A percentile compares a stretch with the other conserved stretches of the same genome.
Conservation (phyloP, 208 protist species). For the Borovskyia barvae region DNA sequence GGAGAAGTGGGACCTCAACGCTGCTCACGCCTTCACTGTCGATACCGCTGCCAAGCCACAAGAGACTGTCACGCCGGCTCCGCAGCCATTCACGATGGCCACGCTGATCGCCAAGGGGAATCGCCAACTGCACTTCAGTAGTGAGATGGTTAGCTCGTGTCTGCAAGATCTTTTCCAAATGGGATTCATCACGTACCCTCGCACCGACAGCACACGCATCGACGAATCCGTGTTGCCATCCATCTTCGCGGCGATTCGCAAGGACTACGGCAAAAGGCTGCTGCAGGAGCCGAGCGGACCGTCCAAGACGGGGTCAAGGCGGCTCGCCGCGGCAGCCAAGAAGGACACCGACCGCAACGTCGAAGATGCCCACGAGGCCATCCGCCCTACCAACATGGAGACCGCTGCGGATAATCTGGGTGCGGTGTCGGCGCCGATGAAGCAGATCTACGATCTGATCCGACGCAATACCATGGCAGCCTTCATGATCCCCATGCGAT, state of each 20-base stretch:
- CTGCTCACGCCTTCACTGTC: slow-evolving; percentile 24
- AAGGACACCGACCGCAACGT: slow-evolving; percentile 51
- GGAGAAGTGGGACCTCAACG: slow-evolving; percentile 33
- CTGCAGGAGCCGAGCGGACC: slow-evolving; percentile 88
- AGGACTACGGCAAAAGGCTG: slow-evolving; percentile 95
- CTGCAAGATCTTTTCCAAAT: slow-evolving; percentile 90
- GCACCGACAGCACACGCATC: slow-evolving; percentile 88
- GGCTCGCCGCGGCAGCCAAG: slow-evolving; percentile 33
- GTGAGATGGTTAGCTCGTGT: slow-evolving; percentile 68
- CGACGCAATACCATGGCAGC: slow-evolving; percentile 75
- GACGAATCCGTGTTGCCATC: slow-evolving; percentile 95
- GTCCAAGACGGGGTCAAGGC: neutral
- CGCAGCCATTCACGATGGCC: slow-evolving; percentile 88
- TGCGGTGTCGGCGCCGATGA: slow-evolving; percentile 45
- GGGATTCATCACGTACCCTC: slow-evolving; percentile 90
- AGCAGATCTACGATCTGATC: slow-evolving; percentile 82
- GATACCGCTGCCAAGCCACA: slow-evolving; percentile 26
- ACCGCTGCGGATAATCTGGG: slow-evolving; percentile 59
- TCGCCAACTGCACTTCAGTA: slow-evolving; percentile 78
- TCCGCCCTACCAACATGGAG: slow-evolving; percentile 85
- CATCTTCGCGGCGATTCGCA: slow-evolving; percentile 98
- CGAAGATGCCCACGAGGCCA: slow-evolving; percentile 91
- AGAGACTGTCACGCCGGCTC: slow-evolving; percentile 38
- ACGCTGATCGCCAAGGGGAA: slow-evolving; percentile 85
- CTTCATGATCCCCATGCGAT: slow-evolving; percentile 83